phyloP scores from a whole-genome alignment of 176 grass and related monocot species.

The Alopecurus myosuroides region DNA sequence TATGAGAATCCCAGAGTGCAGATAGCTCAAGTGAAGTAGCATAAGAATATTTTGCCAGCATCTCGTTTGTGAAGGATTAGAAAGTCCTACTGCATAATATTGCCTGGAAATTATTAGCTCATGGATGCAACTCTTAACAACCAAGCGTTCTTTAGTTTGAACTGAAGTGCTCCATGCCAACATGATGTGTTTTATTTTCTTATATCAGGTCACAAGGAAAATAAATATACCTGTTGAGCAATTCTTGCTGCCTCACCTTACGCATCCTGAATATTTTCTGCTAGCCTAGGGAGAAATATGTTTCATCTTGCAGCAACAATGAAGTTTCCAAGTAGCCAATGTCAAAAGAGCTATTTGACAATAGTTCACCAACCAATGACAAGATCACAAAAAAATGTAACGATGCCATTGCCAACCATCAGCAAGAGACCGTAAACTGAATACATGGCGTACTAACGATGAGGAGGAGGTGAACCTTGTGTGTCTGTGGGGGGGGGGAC shows the following conservation, averaged over 20 bases:
- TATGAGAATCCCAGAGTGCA: conserved; percentile 91
- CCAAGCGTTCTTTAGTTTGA: neutral
- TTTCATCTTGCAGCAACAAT: conserved; percentile 99
- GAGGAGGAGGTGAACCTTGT: too few relatives aligned
- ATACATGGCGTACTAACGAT: too few relatives aligned
- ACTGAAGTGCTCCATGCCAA: neutral
- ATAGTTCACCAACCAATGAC: conserved; percentile 88
- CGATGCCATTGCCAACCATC: too few relatives aligned
- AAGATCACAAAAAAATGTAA: conserved; percentile 90
- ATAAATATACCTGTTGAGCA: conserved; percentile 79
- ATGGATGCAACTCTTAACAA: neutral
- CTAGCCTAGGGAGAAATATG: conserved; percentile 95
- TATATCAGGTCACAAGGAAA: neutral
- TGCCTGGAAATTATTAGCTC: conserved; percentile 44
- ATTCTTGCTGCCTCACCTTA: conserved; percentile 98
- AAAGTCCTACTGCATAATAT: conserved; percentile 84
- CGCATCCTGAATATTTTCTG: conserved; percentile 99
- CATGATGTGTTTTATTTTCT: neutral
- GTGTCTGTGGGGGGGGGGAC: too few relatives aligned
- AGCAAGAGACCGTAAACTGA: too few relatives aligned
- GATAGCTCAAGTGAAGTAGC: conserved; percentile 89
- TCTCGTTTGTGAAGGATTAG: conserved; percentile 95
- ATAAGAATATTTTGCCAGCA: conserved; percentile 84
- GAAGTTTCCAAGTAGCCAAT: conserved; percentile 84
- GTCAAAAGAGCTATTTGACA: conserved; percentile 95